phyloP scores from a whole-genome alignment of 306 rosid species.

The Medicago lupulina region DNA sequence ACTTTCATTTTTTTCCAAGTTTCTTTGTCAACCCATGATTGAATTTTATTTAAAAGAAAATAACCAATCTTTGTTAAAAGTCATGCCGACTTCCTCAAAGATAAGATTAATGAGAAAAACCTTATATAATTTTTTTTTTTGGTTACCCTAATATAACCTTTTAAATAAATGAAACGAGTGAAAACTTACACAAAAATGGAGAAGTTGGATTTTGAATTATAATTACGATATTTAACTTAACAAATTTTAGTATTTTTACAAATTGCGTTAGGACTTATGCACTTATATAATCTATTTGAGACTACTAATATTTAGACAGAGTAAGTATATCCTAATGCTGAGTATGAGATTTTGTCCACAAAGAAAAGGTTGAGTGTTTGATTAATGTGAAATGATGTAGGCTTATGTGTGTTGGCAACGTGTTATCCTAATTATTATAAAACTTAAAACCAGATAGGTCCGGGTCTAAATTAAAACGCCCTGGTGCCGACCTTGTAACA shows the following conservation, averaged over 20 bases:
- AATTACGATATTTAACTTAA: too few species aligned
- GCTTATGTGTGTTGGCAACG: background rate
- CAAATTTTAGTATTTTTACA: too few species aligned
- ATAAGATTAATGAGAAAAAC: background rate
- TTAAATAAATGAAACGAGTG: too few species aligned
- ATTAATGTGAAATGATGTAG: background rate
- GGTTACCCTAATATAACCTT: too few species aligned
- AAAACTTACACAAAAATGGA: too few species aligned
- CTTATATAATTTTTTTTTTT: too few species aligned
- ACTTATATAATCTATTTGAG: too few species aligned
- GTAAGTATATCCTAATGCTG: background rate
- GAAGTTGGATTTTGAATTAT: too few species aligned
- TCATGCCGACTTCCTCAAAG: background rate
- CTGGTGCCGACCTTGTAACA: background rate
- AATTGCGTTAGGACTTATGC: too few species aligned
- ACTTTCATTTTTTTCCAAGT: constrained; percentile 21
- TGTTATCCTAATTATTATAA: background rate
- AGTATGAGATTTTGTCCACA: background rate
- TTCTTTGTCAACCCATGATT: background rate
- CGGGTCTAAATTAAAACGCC: background rate
- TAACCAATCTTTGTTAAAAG: background rate
- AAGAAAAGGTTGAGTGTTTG: background rate
- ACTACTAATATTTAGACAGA: background rate
- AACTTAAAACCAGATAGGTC: background rate
- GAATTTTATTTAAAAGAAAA: background rate